Conservation (phyloP, 2,329 filamentous ascomycete genomes). For the Onygena corvina region DNA sequence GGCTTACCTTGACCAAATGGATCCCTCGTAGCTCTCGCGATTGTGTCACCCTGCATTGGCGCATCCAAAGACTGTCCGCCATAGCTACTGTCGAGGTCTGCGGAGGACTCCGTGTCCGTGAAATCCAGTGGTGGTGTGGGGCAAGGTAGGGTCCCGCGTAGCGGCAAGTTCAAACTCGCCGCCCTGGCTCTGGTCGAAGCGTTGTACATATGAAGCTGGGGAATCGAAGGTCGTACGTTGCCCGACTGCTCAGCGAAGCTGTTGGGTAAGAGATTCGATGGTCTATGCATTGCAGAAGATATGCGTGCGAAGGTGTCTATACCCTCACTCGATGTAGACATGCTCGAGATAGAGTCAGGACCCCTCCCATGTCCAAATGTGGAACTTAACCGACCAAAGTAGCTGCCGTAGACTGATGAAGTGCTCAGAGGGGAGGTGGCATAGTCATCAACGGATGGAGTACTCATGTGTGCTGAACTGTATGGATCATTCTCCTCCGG, state of each 20-base stretch:
- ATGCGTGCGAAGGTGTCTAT: constrained; percentile 20
- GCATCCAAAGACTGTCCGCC: constrained; percentile 5
- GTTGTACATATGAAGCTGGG: constrained; percentile 10
- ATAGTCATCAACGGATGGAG: constrained; percentile 28
- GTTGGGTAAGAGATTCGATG: constrained; percentile 10
- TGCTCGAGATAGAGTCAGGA: constrained; percentile 17
- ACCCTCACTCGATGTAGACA: constrained; percentile 20
- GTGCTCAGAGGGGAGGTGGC: constrained; percentile 29
- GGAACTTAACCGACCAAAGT: constrained; percentile 21
- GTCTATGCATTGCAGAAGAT: constrained; percentile 17
- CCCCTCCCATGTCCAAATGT: constrained; percentile 18
- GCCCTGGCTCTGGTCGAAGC: constrained; percentile 7
- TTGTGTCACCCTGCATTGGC: constrained; percentile 10
- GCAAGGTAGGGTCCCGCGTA: constrained; percentile 11
- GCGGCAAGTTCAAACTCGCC: constrained; percentile 11
- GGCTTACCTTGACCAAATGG: background rate
- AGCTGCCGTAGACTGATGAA: constrained; percentile 26
- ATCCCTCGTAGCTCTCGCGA: background rate
- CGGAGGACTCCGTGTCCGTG: constrained; percentile 7
- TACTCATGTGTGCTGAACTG: constrained; percentile 19
- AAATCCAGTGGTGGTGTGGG: constrained; percentile 11
- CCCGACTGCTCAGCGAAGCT: constrained; percentile 13
- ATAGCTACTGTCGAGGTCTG: constrained; percentile 7
- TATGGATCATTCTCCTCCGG: constrained; percentile 20
- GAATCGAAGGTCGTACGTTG: constrained; percentile 8